Conservation (phyloP, 2,329 filamentous ascomycete species). For the Xenoacremonium recifei region DNA sequence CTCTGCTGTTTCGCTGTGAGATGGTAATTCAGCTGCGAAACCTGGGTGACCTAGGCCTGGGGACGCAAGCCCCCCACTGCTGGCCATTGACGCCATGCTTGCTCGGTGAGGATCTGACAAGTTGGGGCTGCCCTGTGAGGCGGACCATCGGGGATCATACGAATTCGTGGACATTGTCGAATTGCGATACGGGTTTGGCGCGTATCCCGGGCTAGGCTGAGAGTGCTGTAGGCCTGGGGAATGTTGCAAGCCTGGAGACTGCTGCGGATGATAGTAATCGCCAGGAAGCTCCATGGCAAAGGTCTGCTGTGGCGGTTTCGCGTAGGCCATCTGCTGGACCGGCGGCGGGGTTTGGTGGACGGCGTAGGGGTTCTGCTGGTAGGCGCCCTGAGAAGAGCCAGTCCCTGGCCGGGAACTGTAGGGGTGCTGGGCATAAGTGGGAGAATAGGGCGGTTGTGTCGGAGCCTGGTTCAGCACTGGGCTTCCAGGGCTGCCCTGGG, state of each 20-base stretch:
- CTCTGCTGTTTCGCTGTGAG: conserved; percentile 47
- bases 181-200: conserved; percentile 19
- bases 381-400: conserved; percentile 10
- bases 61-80: conserved; percentile 33
- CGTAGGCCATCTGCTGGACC: conserved; percentile 20
- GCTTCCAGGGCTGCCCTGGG: conserved; percentile 7
- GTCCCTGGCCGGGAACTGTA: conserved; percentile 14
- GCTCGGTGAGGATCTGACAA: conserved; percentile 20
- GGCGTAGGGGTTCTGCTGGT: conserved; percentile 16
- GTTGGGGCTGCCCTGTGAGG: conserved; percentile 25
- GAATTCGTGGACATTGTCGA: conserved; percentile 17
- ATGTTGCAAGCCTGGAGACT: conserved; percentile 29
- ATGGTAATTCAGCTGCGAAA: conserved; percentile 43
- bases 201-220: conserved; percentile 19
- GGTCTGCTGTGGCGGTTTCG: conserved; percentile 21
- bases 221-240: conserved; percentile 27
- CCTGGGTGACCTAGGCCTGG: conserved; percentile 40
- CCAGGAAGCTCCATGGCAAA: conserved; percentile 45
- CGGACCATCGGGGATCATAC: conserved; percentile 43
- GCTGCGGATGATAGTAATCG: conserved; percentile 45
- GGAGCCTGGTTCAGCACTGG: conserved; percentile 15
- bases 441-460: conserved; percentile 23
- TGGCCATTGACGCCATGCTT: conserved; percentile 25
- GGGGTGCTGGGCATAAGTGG: conserved; percentile 15
- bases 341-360: conserved; percentile 20